These are phyloP conservation scores for Platanthera guangdongensis DNA, from an alignment of 106 monocot genomes.

Conservation along the genomic window DNA sequence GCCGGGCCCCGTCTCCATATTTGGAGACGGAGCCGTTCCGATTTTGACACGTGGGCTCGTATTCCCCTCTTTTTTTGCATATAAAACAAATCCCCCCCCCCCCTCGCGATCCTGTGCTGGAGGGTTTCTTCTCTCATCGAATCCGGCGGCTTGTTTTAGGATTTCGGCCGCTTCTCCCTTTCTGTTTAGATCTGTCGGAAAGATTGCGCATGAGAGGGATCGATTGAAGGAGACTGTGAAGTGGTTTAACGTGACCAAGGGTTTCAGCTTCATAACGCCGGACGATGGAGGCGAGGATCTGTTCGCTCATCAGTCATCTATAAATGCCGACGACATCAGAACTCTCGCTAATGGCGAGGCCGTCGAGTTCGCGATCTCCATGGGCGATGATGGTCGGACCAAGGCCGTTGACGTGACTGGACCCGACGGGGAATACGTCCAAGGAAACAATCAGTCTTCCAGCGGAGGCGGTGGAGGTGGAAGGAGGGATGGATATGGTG, in stretches of 20 bases:
- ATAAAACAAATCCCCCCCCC: neutral
- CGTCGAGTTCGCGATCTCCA: slow-evolving; percentile 18
- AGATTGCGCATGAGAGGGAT: slow-evolving; percentile 4
- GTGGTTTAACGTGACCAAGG: slow-evolving; percentile 24
- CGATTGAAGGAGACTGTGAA: slow-evolving; percentile 20
- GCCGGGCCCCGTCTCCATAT: no score
- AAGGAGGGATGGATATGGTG: neutral
- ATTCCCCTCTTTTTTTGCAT: neutral
- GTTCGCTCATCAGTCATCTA: slow-evolving; percentile 27
- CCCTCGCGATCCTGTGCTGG: neutral
- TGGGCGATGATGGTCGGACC: slow-evolving; percentile 18
- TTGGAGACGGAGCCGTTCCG: no score
- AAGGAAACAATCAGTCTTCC: neutral
- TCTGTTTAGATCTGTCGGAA: neutral
- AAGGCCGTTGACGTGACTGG: slow-evolving; percentile 27
- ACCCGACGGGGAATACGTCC: slow-evolving; percentile 9
- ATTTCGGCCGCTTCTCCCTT: neutral
- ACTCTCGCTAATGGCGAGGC: slow-evolving; percentile 12
- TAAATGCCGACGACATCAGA: slow-evolving; percentile 21
- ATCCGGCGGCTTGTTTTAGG: neutral
- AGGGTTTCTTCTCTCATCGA: neutral
- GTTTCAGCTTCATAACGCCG: slow-evolving; percentile 24
- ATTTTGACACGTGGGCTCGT: no score
- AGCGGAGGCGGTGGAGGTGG: slow-evolving; percentile 5
- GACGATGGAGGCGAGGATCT: slow-evolving; percentile 21